Base-by-base conservation (phyloP, 768 basidiomycete species). In the Sistotremastrum suecicum region DNA sequence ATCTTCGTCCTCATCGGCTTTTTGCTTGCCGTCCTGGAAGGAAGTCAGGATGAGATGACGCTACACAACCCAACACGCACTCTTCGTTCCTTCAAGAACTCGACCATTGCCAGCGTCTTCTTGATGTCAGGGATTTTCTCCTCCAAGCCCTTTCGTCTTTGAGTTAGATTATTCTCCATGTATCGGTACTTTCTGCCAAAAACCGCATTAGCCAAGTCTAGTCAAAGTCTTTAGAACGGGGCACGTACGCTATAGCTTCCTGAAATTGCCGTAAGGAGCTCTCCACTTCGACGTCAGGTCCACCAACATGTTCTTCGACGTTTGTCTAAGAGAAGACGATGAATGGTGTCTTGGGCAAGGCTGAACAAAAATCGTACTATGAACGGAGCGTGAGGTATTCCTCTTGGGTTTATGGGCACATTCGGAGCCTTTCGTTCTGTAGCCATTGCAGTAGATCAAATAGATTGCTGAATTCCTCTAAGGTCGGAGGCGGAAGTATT, bases 41-140 rank as follows among this genome's bases (percentile, higher is more conserved):
- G 5, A 11, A 32, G 8, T 37, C n/a, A 45, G 34, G 10, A 5
- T 7, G 10, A 10, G 31, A 34, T 8, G 3, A 20, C 34, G 5
- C 10, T 11, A 30, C 9, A 31, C 30, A 42, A 43, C 6, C 35
- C 11, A 53, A 43, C 43, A 63, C 78, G 54, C 55, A 86, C 85
- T 53, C 81, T 70, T 56, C 78, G 66, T 49, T 80, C 76, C 51
- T 79, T 75, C 29, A 95, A 60, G 58, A 74, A 86, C 56, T 83
- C 77, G 20, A 97, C 88, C 76, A 97, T 94, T 50, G 71, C 71
- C 38, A 99, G 64, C 2, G 92, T 97, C 67, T 91, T 90, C 55
- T 75, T 76, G 56, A 98, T 89, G 60, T 99, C 95, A 0, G 94
- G 92, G 35, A 97, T 91, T 71, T 99, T 98, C 50, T 88, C 85